Percentiles rank a stretch among this genome's conserved stretches.
These are phyloP conservation scores for Eucalyptus pauciflora DNA, from an alignment of 345 rosid genomes.

Conservation along the genomic window DNA sequence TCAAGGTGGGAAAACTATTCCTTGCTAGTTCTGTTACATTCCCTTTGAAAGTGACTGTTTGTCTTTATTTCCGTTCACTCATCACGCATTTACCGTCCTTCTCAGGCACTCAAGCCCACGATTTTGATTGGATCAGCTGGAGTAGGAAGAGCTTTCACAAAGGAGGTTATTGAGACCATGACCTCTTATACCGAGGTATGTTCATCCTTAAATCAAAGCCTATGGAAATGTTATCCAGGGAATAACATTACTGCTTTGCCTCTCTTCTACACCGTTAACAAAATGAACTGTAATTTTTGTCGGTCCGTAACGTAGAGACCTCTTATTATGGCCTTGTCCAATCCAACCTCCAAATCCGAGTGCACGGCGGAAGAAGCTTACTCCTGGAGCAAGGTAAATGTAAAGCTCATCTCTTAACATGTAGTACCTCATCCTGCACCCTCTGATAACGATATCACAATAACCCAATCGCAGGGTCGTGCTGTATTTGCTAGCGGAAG, in stretches of 20 bases:
- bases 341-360: conserved; percentile 93
- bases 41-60: not conserved
- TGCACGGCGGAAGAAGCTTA: conserved; percentile 97
- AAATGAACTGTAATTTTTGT: not conserved
- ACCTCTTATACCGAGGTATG: conserved; percentile 68
- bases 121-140: conserved; percentile 88
- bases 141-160: conserved; percentile 74
- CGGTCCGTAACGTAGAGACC: conserved; percentile 54
- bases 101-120: conserved; percentile 75
- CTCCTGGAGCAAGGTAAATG: conserved; percentile 65
- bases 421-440: not conserved
- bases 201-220: not conserved
- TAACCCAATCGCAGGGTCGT: conserved; percentile 48
- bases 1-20: conserved; percentile 36
- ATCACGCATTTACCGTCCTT: not conserved
- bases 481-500: conserved; percentile 96
- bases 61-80: not conserved
- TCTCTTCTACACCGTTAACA: not conserved
- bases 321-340: conserved; percentile 82
- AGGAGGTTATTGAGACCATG: conserved; percentile 77
- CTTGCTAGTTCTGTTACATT: not conserved
- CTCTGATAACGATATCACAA: not conserved
- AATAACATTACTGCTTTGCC: not conserved
- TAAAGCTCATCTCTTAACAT: not conserved
- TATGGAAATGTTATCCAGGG: not conserved